Conservation (phyloP, 2,329 filamentous ascomycete species). For the Hypoxylon sp. region DNA sequence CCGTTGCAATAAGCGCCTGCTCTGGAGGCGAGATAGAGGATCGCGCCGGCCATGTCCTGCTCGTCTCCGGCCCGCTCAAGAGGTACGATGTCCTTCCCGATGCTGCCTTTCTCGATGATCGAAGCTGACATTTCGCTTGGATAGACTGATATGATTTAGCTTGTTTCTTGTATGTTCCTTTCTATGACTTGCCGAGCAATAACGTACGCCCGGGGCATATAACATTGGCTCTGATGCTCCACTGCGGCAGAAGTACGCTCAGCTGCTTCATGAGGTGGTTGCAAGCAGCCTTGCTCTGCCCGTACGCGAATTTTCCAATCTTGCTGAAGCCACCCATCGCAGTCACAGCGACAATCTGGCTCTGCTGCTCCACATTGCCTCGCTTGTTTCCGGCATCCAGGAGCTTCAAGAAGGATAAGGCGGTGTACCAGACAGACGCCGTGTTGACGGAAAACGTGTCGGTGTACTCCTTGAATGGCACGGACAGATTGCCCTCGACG, state of each 20-base stretch:
- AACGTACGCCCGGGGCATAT: conserved; percentile 58
- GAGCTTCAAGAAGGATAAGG: conserved; percentile 74
- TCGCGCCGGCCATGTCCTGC: conserved; percentile 69
- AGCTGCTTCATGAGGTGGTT: conserved; percentile 77
- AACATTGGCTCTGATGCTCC: conserved; percentile 63
- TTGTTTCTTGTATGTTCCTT: no score
- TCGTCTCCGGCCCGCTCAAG: conserved; percentile 67
- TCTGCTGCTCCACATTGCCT: conserved; percentile 62
- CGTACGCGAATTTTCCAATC: conserved; percentile 78
- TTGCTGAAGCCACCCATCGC: conserved; percentile 80
- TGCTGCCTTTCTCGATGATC: conserved; percentile 53
- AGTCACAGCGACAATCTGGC: conserved; percentile 74
- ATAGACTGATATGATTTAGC: conserved; percentile 56
- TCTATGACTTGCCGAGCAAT: no score
- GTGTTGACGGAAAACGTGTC: conserved; percentile 75
- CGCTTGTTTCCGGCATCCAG: conserved; percentile 71
- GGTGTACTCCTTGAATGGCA: conserved; percentile 70
- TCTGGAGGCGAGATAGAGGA: conserved; percentile 70
- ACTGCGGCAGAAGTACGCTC: conserved; percentile 69
- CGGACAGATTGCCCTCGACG: conserved; percentile 56
- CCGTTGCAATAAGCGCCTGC: conserved; percentile 74
- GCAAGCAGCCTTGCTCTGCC: conserved; percentile 77
- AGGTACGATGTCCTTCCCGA: conserved; percentile 58
- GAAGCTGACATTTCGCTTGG: conserved; percentile 66
- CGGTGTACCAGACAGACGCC: conserved; percentile 76